Evolutionary conservation across 768 basidiomycete species (phyloP).

Genomic region (Kwoniella pini): DNA sequence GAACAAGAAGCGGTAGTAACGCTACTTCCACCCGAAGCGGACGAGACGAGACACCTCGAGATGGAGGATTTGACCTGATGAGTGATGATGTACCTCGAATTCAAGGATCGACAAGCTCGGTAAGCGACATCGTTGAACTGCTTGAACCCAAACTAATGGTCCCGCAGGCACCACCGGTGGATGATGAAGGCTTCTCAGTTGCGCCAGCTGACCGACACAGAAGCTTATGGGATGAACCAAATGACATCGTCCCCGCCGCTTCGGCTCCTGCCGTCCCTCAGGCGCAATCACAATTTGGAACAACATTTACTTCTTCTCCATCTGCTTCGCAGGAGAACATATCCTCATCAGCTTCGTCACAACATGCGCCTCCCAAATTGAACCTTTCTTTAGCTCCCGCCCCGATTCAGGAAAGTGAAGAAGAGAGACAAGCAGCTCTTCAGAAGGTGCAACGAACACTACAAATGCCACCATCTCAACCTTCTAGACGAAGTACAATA

Average conservation of each 20-base stretch:
- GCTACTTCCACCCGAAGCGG: constrained; percentile 42
- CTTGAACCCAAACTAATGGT: background rate
- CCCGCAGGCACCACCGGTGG: constrained; percentile 43
- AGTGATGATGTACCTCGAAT: constrained; percentile 35
- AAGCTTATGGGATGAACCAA: constrained; percentile 52
- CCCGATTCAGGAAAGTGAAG: constrained; percentile 54
- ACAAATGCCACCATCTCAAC: constrained; percentile 45
- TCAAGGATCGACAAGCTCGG: constrained; percentile 11
- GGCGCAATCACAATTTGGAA: constrained; percentile 23
- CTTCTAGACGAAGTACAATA: constrained; percentile 38
- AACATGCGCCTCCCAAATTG: constrained; percentile 23
- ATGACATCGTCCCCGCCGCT: constrained; percentile 31
- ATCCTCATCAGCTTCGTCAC: constrained; percentile 23
- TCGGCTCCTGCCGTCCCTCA: constrained; percentile 10
- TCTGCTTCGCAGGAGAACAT: constrained; percentile 30
- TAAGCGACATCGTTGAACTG: constrained; percentile 5
- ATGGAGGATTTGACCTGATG: constrained; percentile 26
- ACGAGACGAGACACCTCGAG: constrained; percentile 8
- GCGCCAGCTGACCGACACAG: constrained; percentile 56
- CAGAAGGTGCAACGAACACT: constrained; percentile 54
- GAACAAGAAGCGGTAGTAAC: constrained; percentile 38
- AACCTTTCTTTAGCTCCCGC: constrained; percentile 51
- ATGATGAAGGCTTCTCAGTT: constrained; percentile 56
- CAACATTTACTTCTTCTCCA: constrained; percentile 33
- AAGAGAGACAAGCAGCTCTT: constrained; percentile 53